A percentile compares a stretch with the other conserved stretches of the same genome.
These are phyloP conservation scores for Backusella tuberculispora DNA, from an alignment of 192 early-diverging fungal genomes.

Conservation along the genomic window DNA sequence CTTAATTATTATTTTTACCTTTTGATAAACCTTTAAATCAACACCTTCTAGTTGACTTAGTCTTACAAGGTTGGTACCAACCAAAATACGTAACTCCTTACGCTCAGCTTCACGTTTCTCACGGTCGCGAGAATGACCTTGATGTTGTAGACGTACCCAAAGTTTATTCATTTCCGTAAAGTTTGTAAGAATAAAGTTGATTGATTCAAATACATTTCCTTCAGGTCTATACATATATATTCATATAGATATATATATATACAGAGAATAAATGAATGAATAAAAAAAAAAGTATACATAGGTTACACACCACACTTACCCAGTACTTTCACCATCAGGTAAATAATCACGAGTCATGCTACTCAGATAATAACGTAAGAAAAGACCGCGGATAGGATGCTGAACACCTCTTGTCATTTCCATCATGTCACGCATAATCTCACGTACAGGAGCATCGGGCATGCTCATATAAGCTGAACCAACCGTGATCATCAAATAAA, in stretches of 20 bases:
- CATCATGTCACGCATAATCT: conserved; percentile 98
- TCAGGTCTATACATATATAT: conserved; percentile 54
- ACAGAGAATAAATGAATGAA: background rate
- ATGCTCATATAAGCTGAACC: conserved; percentile 97
- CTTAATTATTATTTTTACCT: conserved; percentile 38
- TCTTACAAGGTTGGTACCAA: conserved; percentile 96
- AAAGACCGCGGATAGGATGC: conserved; percentile 97
- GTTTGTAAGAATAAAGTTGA: conserved; percentile 95
- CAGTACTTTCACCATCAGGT: conserved; percentile 70
- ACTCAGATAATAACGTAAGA: conserved; percentile 94
- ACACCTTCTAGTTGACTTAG: conserved; percentile 92
- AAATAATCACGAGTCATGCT: conserved; percentile 95
- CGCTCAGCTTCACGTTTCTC: conserved; percentile 96
- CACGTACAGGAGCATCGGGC: conserved; percentile 90
- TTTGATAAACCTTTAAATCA: conserved; percentile 81
- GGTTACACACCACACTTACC: conserved; percentile 36
- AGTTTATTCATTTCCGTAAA: conserved; percentile 99
- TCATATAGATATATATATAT: no score
- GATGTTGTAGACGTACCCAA: conserved; percentile 98
- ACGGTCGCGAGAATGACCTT: conserved; percentile 91
- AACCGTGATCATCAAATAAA: conserved; percentile 99
- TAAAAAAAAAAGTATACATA: conserved; percentile 10
- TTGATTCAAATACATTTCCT: conserved; percentile 90
- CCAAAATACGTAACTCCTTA: conserved; percentile 90
- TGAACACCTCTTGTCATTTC: conserved; percentile 99